A percentile compares a stretch with the other conserved stretches of the same genome.
These are phyloP conservation scores for Polytrichum formosum DNA, from an alignment of 225 moss, liverwort and hornwort species.

Conservation along the genomic window DNA sequence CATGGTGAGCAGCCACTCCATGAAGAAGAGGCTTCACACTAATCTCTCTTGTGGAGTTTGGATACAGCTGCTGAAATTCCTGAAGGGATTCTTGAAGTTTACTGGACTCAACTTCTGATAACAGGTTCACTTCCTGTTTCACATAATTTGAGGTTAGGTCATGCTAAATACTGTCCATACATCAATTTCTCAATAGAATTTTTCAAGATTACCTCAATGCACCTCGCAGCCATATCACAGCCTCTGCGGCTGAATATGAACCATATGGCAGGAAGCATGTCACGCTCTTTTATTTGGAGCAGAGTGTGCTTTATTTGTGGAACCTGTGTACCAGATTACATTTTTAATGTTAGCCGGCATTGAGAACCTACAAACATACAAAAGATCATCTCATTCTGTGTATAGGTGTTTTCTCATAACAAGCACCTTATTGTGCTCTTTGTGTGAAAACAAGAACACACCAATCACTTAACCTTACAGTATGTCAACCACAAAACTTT, in stretches of 20 bases:
- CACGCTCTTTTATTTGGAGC: conserved; percentile 38
- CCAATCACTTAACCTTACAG: too few species aligned
- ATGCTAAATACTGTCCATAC: neutral
- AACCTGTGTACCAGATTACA: conserved; percentile 20
- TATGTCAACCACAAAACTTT: too few species aligned
- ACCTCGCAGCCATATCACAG: conserved; percentile 42
- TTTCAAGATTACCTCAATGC: conserved; percentile 30
- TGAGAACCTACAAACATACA: too few species aligned
- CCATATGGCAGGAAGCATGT: conserved; percentile 52
- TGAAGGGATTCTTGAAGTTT: conserved; percentile 41
- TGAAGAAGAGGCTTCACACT: conserved; percentile 59
- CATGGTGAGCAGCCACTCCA: conserved; percentile 87
- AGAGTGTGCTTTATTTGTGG: conserved; percentile 39
- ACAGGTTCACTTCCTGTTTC: conserved; percentile 32
- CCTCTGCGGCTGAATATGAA: conserved; percentile 53
- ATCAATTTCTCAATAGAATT: neutral
- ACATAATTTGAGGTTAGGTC: conserved; percentile 12
- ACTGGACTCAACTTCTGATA: conserved; percentile 35
- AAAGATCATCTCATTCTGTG: too few species aligned
- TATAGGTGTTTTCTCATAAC: too few species aligned
- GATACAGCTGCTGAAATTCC: conserved; percentile 56
- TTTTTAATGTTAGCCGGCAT: neutral
- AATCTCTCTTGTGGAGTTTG: conserved; percentile 59
- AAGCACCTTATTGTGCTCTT: too few species aligned
- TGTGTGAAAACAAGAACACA: too few species aligned